Evolutionary conservation across 441 rosid genomes (phyloP), one percentile per base, ranked within the genome.

Genomic region (Pelargonium myrrhifolium): DNA sequence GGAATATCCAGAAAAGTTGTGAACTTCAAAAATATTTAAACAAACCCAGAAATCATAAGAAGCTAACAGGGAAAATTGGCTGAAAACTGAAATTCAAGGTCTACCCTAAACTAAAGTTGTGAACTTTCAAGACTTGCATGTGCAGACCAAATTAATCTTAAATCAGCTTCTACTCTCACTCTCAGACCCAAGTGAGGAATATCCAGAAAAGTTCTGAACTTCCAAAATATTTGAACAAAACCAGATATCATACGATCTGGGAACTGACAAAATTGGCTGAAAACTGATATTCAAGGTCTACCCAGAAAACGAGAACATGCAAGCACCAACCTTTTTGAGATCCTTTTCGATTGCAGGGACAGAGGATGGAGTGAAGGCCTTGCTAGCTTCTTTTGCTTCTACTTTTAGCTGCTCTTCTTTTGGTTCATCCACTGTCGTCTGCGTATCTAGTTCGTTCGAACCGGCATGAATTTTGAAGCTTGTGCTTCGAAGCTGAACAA

Each of bases 291-390:
- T 35, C 14, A 63, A 8, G 20, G 24, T 39, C 21, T 15, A 63
- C 66, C 45, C 45, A 62, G 21, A 11, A 62, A 8, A 5, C 1
- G 39, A n/a, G 11, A 21, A 9, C 35, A 24, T 26, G 35, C 37
- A 62, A 58, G 15, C 10, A 14, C 65, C 60, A 21, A 84, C 97
- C 97, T 88, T 88, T 81, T 83, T 88, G 79, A 88, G 86, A 82
- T 91, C 92, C 71, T 84, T 84, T 55, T 83, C 88, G 21, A 89
- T 71, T 18, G 78, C 72, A 66, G 82, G 9, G 61, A 80, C 43
- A 51, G 83, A 24, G 67, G 78, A 55, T 3, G 81, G 9, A 18
- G 67, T 22, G 18, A 74, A 64, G 17, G 20, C 39, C 2, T 67
- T 72, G 47, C 9, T 71, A 42, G 78, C 40, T 31, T 75, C 77